Evolutionary conservation across 2,329 filamentous ascomycete genomes (phyloP).

Genomic region (Pochonia chlamydosporia): DNA sequence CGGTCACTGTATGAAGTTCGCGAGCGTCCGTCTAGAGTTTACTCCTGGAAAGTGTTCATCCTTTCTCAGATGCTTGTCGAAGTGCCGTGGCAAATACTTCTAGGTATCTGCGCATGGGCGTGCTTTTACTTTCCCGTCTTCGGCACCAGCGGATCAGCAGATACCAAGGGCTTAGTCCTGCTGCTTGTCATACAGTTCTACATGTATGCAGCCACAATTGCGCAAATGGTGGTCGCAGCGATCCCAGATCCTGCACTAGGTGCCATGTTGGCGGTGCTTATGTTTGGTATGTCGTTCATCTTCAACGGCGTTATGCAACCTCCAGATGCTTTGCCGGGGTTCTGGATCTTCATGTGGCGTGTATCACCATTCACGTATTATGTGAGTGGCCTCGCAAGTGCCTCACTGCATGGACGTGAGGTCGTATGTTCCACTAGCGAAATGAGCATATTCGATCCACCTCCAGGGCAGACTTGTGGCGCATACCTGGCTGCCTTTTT

Average conservation of each 20-base stretch:
- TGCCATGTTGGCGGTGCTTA: neutral
- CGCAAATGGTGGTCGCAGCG: neutral
- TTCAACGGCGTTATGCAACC: neutral
- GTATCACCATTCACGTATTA: constrained; percentile 74
- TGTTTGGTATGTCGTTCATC: neutral
- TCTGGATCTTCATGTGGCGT: constrained; percentile 80
- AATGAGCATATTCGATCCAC: neutral
- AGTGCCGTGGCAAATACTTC: constrained; percentile 18
- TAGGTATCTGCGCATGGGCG: neutral
- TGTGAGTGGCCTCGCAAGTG: constrained; percentile 50
- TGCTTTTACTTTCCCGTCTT: neutral
- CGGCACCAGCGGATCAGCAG: neutral
- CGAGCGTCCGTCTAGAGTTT: constrained; percentile 61
- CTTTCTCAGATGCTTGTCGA: constrained; percentile 39
- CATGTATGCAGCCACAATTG: neutral
- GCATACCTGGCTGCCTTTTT: neutral
- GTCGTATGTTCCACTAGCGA: neutral
- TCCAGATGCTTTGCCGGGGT: constrained; percentile 48
- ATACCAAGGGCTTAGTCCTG: neutral
- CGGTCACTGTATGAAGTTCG: constrained; percentile 65
- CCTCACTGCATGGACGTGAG: neutral
- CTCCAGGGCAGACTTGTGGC: neutral
- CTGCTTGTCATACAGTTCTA: neutral
- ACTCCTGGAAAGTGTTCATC: constrained; percentile 64
- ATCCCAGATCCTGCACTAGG: neutral